phyloP scores from a whole-genome alignment of 2,329 filamentous ascomycete species.

The Exserohilum rostratum region DNA sequence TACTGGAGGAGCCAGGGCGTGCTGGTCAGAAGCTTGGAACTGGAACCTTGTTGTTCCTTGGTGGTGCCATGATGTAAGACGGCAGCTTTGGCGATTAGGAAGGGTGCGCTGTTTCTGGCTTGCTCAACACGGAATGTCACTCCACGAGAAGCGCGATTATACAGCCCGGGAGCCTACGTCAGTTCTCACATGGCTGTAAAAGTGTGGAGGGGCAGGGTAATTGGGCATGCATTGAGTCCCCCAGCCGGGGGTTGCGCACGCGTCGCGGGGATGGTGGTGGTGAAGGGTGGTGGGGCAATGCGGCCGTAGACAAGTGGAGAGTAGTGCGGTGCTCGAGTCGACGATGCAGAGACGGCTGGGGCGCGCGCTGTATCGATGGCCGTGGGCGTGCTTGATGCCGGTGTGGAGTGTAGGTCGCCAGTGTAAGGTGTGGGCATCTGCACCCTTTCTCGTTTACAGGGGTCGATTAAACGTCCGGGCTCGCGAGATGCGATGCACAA shows the following conservation, averaged over 20 bases:
- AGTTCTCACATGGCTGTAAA: background rate
- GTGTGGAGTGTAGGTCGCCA: background rate
- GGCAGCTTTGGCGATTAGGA: background rate
- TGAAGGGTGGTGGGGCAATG: too few species aligned
- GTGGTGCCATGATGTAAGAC: background rate
- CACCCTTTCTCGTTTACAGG: background rate
- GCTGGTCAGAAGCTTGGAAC: background rate
- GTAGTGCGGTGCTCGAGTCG: too few species aligned
- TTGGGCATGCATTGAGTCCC: background rate
- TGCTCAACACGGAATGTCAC: background rate
- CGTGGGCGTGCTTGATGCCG: background rate
- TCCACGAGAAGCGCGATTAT: background rate
- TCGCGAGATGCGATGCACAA: background rate
- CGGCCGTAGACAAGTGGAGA: too few species aligned
- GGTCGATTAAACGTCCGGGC: background rate
- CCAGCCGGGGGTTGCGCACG: background rate
- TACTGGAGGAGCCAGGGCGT: too few species aligned
- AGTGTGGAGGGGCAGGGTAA: background rate
- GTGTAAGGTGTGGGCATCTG: background rate
- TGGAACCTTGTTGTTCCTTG: background rate
- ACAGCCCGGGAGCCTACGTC: too few species aligned
- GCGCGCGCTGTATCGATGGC: too few species aligned
- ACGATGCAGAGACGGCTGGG: too few species aligned
- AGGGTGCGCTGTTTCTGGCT: too few species aligned
- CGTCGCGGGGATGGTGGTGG: conserved; percentile 6